Evolutionary conservation across 164 flowering plant genomes (phyloP).

Genomic region (Vitis cinerea): DNA sequence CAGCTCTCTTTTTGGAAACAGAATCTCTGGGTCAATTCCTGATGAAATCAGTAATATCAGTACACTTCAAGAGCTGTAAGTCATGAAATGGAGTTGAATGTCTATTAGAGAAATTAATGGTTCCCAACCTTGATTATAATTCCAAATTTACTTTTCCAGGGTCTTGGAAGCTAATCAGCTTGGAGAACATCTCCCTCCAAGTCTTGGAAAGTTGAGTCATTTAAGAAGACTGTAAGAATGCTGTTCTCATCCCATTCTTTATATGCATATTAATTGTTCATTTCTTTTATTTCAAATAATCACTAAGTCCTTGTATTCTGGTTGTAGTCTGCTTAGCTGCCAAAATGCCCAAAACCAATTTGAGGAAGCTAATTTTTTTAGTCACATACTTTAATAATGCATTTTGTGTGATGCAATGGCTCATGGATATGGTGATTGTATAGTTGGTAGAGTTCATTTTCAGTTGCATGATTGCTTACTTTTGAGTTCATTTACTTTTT

Average conservation of each 20-base stretch:
- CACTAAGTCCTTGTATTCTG: neutral
- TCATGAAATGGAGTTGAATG: slow-evolving; percentile 2
- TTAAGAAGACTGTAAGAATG: slow-evolving; percentile 54
- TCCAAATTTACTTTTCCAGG: slow-evolving; percentile 27
- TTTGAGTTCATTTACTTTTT: neutral
- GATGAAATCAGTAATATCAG: slow-evolving; percentile 45
- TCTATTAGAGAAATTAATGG: neutral
- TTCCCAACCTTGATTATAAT: neutral
- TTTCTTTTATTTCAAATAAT: too few relatives aligned
- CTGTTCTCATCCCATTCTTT: neutral
- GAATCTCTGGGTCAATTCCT: slow-evolving; percentile 61
- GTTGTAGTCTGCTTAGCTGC: neutral
- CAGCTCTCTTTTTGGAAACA: slow-evolving; percentile 71
- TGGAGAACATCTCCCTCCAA: slow-evolving; percentile 40
- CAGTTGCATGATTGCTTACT: too few relatives aligned
- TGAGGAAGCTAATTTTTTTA: too few relatives aligned
- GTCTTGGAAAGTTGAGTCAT: slow-evolving; percentile 47
- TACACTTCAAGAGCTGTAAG: slow-evolving; percentile 59
- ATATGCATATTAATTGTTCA: neutral
- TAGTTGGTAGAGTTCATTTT: too few relatives aligned
- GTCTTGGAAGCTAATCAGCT: slow-evolving; percentile 49
- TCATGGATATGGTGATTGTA: too few relatives aligned
- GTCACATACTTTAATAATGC: too few relatives aligned
- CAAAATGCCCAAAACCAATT: too few relatives aligned
- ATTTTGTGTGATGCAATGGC: too few relatives aligned